Conservation (phyloP, 495 filamentous ascomycete genomes). For the Tuber brumale region DNA sequence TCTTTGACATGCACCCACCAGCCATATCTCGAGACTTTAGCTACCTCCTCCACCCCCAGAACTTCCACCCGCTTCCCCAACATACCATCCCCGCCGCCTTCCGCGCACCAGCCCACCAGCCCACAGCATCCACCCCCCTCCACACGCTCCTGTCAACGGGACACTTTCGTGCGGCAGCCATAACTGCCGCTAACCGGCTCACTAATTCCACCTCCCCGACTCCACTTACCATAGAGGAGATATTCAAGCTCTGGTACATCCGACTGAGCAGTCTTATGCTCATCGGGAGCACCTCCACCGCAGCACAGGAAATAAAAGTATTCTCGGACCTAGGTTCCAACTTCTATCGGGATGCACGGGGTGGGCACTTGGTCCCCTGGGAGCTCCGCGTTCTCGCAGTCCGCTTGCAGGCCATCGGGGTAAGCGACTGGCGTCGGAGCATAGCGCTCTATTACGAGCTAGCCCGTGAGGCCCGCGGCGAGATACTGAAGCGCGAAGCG, state of each 20-base stretch:
- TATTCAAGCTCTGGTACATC: conserved; percentile 74
- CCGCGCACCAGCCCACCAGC: conserved; percentile 48
- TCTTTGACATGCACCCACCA: conserved; percentile 30
- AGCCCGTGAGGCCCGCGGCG: conserved; percentile 62
- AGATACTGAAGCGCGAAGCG: conserved; percentile 45
- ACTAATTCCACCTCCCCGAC: conserved; percentile 45
- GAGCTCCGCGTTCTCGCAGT: conserved; percentile 73
- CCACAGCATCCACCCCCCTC: conserved; percentile 48
- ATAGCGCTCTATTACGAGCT: conserved; percentile 86
- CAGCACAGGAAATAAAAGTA: conserved; percentile 76
- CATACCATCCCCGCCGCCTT: conserved; percentile 61
- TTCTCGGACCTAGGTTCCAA: conserved; percentile 68
- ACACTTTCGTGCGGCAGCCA: conserved; percentile 67
- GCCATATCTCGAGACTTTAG: conserved; percentile 62
- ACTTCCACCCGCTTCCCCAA: conserved; percentile 71
- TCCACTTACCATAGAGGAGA: conserved; percentile 53
- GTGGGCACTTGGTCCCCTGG: conserved; percentile 67
- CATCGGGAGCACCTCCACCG: conserved; percentile 57
- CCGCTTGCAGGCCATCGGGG: conserved; percentile 74
- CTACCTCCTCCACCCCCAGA: conserved; percentile 68
- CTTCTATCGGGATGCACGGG: conserved; percentile 56
- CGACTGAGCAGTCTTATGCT: conserved; percentile 78
- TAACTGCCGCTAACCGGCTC: conserved; percentile 63
- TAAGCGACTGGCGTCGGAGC: conserved; percentile 72
- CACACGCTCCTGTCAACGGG: conserved; percentile 52